Conservation (phyloP, 1,284 basidiomycete genomes). For the Heterobasidion occidentale region DNA sequence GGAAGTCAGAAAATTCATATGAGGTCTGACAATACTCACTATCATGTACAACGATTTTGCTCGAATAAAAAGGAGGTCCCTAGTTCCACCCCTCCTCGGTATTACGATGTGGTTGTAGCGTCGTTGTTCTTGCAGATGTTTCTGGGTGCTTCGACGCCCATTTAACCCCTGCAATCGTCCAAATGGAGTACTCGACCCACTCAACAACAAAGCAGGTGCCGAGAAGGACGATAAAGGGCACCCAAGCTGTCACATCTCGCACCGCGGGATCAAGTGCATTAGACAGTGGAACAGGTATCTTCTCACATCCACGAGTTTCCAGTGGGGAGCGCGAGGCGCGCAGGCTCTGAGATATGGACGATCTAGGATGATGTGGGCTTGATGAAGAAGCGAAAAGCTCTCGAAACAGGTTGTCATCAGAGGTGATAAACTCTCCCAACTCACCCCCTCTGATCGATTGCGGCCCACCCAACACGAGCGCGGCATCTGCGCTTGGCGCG, state of each 20-base stretch:
- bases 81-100: too few relatives aligned
- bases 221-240: neutral
- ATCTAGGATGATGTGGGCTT: neutral
- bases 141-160: neutral
- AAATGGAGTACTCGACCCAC: constrained; percentile 1
- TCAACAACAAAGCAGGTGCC: constrained; percentile 1
- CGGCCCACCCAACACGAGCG: neutral
- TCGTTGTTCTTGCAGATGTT: constrained; percentile 3
- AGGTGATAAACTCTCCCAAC: constrained; percentile 4
- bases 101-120: too few relatives aligned
- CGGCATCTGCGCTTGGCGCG: constrained; percentile 20
- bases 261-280: neutral
- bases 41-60: too few relatives aligned
- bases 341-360: neutral
- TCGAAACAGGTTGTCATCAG: constrained; percentile 4
- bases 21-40: too few relatives aligned
- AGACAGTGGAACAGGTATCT: neutral
- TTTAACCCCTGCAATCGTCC: constrained; percentile 4
- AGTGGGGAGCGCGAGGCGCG: neutral
- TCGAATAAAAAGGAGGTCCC: too few relatives aligned
- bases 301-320: neutral
- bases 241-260: neutral
- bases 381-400: neutral
- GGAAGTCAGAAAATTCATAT: too few relatives aligned
- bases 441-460: neutral